Evolutionary conservation across 305 asterid species (phyloP).

Genomic region (Withania somnifera): DNA sequence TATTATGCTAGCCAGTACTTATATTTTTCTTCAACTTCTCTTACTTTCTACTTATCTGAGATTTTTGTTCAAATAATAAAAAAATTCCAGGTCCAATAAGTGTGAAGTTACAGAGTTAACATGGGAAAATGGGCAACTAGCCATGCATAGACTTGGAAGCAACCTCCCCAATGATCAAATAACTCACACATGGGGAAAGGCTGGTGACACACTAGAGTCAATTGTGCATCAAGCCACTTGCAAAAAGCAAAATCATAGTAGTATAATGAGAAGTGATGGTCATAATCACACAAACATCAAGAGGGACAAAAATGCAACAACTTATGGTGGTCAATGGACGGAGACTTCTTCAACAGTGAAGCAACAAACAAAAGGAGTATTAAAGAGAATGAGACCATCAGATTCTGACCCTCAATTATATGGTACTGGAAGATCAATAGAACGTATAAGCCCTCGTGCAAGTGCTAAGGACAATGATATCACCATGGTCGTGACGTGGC

Average conservation of each 20-base stretch:
- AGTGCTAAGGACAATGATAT: slow-evolving; percentile 36
- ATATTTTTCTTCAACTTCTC: slow-evolving; percentile 1
- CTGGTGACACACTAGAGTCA: slow-evolving; percentile 45
- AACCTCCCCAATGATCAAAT: neutral
- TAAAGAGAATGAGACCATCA: slow-evolving; percentile 31
- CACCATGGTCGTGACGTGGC: slow-evolving; percentile 48
- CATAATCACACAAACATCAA: neutral
- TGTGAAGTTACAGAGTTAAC: slow-evolving; percentile 40
- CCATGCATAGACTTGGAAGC: slow-evolving; percentile 24
- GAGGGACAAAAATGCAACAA: neutral
- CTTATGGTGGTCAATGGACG: neutral
- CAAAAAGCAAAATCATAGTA: neutral
- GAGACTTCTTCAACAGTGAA: no score
- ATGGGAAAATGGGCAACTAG: slow-evolving; percentile 56
- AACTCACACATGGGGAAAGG: slow-evolving; percentile 13
- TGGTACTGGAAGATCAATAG: slow-evolving; percentile 1
- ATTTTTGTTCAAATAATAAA: neutral
- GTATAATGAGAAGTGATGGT: neutral
- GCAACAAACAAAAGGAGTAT: slow-evolving; percentile 6
- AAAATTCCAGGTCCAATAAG: slow-evolving; percentile 25
- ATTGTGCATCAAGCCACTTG: slow-evolving; percentile 41
- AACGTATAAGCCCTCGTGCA: slow-evolving; percentile 16
- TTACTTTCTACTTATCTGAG: slow-evolving; percentile 4
- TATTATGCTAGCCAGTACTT: slow-evolving; percentile 10
- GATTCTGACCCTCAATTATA: slow-evolving; percentile 14